Evolutionary conservation across 768 basidiomycete genomes (phyloP).

Genomic region (Suillus subalutaceus): DNA sequence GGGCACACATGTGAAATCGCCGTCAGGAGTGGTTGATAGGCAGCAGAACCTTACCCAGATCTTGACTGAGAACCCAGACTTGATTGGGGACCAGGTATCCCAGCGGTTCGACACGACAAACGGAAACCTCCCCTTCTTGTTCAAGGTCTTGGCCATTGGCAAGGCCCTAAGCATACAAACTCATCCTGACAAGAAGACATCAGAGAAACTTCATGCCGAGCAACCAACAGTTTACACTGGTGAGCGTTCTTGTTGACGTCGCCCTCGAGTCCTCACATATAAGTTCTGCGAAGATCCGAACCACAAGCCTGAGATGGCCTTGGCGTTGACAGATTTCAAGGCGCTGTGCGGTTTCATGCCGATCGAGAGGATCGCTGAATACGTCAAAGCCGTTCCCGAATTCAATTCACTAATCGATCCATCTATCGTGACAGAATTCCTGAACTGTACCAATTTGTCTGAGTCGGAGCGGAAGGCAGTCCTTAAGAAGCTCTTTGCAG

Average conservation of each 20-base stretch:
- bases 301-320: constrained; percentile 99
- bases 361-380: constrained; percentile 65
- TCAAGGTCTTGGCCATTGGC: constrained; percentile 89
- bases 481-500: constrained; percentile 77
- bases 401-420: constrained; percentile 70
- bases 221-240: constrained; percentile 92
- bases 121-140: constrained; percentile 86
- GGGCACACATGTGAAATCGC: constrained; percentile 89
- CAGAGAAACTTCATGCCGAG: constrained; percentile 64
- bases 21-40: constrained; percentile 56
- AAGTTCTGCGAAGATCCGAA: constrained; percentile 70
- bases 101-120: constrained; percentile 54
- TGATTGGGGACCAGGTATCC: constrained; percentile 66
- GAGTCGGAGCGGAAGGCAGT: constrained; percentile 57
- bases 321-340: constrained; percentile 88
- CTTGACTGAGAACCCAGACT: constrained; percentile 64
- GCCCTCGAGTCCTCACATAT: constrained; percentile 7
- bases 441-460: constrained; percentile 31
- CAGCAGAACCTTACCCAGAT: constrained; percentile 54
- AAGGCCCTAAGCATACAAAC: constrained; percentile 92
- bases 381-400: constrained; percentile 75
- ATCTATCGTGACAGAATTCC: constrained; percentile 54
- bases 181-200: constrained; percentile 87
- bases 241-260: constrained; percentile 32
- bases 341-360: constrained; percentile 96